Base-by-base conservation (phyloP, 2,329 filamentous ascomycete species). In the Cladobotryum mycophilum region DNA sequence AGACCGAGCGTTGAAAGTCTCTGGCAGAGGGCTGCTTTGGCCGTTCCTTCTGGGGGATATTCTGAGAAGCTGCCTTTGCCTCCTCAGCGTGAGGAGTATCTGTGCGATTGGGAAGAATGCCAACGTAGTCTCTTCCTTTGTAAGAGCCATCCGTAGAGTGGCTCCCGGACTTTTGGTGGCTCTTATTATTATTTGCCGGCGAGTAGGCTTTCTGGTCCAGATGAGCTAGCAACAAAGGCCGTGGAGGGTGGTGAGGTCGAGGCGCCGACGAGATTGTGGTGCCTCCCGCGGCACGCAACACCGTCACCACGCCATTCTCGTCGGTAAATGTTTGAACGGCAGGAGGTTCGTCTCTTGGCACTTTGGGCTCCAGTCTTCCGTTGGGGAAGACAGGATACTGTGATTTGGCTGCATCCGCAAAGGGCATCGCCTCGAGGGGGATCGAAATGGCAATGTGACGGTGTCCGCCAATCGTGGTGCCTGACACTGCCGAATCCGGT, bases 391-490 rank as follows among this genome's bases (percentile, higher is more conserved):
- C 58, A 11, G 67, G 66, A 49, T 68, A 67, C 51, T 70, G 67
- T 6, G 67, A 62, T 43, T 61, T 59, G 17, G 61, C 59, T 33
- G 55, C 57, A 35, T 58, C 54, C 3, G 67, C 69, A 41, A 75
- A 64, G 18, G 76, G 71, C 5, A 71, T 73, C 51, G 78, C 67
- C 55, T 79, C 72, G 12, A 75, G 53, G 1, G 80, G 80, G 41
- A 83, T 81, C 0, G 79, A 81, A 47, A 83, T 83, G 52, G 79
- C 78, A 55, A 84, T 82, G 57, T 83, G 76, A 4, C 76, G 71
- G 58, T 79, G 70, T 1, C 80, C 80, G 3, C 68, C 73, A 6
- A 64, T 75, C 0, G 79, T 82, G 35, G 66, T 75, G 7, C 77
- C 75, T 4, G 76, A 75, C 13, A 83, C 69, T 12, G 79, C 78